Conservation (phyloP, 2,329 filamentous ascomycete genomes). For the Fusarium piperis region DNA sequence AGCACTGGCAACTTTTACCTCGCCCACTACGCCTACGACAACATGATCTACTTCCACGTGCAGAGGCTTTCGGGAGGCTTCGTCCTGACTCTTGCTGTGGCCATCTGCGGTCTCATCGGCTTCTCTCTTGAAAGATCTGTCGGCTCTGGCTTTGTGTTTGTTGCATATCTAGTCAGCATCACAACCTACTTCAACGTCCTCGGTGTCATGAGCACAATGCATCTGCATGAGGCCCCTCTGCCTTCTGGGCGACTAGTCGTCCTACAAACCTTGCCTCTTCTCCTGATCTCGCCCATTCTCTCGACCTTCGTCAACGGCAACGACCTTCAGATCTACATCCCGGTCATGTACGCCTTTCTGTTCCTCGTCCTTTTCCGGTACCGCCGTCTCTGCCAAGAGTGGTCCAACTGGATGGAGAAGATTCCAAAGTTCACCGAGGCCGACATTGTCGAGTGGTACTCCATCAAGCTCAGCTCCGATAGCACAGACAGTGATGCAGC, state of each 20-base stretch:
- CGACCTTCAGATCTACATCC: conserved; percentile 26
- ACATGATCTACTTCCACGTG: conserved; percentile 33
- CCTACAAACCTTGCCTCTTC: conserved; percentile 21
- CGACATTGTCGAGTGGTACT: conserved; percentile 28
- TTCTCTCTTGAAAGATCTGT: conserved; percentile 22
- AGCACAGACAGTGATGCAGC: not conserved
- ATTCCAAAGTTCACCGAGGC: conserved; percentile 22
- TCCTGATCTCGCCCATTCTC: conserved; percentile 24
- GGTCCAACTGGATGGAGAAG: conserved; percentile 30
- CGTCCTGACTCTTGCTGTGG: conserved; percentile 10
- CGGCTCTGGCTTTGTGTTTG: conserved; percentile 21
- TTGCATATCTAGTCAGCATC: conserved; percentile 24
- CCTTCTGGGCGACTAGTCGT: conserved; percentile 18
- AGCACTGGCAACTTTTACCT: conserved; percentile 29
- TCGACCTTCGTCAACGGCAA: conserved; percentile 28
- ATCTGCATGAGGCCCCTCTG: conserved; percentile 21
- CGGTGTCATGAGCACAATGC: conserved; percentile 33
- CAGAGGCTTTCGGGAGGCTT: conserved; percentile 30
- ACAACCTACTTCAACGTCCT: conserved; percentile 31
- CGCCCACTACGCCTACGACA: conserved; percentile 33
- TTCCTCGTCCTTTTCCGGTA: conserved; percentile 12
- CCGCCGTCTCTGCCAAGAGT: conserved; percentile 24
- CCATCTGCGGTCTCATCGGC: conserved; percentile 15
- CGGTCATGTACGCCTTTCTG: conserved; percentile 26
- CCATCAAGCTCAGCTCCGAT: not conserved